Percentiles rank a stretch among this genome's conserved stretches.
phyloP scores from a whole-genome alignment of 176 grass and related monocot species.

The Hsuehochloa calcarea region DNA sequence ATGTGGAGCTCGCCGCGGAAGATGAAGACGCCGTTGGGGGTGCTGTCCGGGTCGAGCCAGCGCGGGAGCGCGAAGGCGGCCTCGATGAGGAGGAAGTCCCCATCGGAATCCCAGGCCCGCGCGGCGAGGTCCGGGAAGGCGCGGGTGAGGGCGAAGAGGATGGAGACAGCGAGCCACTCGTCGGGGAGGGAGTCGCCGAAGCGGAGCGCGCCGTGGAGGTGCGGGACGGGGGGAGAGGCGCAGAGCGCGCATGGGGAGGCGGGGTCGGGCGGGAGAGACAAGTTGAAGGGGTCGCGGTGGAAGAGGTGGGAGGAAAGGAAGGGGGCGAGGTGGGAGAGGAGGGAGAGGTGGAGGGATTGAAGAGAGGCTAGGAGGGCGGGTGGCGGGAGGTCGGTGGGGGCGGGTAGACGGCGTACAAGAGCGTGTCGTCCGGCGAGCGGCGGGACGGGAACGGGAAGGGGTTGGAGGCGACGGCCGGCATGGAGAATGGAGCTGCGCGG shows the following conservation, averaged over 20 bases:
- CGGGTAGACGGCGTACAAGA: slow-evolving; percentile 86
- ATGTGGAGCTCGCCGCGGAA: slow-evolving; percentile 78
- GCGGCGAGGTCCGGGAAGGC: slow-evolving; percentile 40
- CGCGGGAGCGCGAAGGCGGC: slow-evolving; percentile 77
- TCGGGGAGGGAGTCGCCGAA: slow-evolving; percentile 83
- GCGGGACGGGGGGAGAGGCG: slow-evolving; percentile 50
- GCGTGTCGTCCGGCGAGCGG: slow-evolving; percentile 71
- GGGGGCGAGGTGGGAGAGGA: slow-evolving; percentile 47
- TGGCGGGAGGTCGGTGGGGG: slow-evolving; percentile 34
- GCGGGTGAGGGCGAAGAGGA: slow-evolving; percentile 65
- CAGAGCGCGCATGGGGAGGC: slow-evolving; percentile 57
- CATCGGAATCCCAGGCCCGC: slow-evolving; percentile 83
- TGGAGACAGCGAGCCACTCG: slow-evolving; percentile 80
- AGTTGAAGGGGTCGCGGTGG: slow-evolving; percentile 66
- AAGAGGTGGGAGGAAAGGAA: slow-evolving; percentile 65
- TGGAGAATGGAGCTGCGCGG: neutral
- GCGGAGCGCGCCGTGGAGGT: slow-evolving; percentile 74
- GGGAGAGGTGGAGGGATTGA: slow-evolving; percentile 65
- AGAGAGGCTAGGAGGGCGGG: slow-evolving; percentile 43
- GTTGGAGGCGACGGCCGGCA: slow-evolving; percentile 53
- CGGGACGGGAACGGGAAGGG: slow-evolving; percentile 48
- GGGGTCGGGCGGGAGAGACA: slow-evolving; percentile 54
- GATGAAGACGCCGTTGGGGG: slow-evolving; percentile 80
- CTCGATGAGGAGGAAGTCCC: slow-evolving; percentile 98
- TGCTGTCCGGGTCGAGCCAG: slow-evolving; percentile 75